Percentiles rank a stretch among this genome's conserved stretches.
Conservation (phyloP, 2,329 filamentous ascomycete genomes). For the Pseudopyrenochaeta lycopersici region DNA sequence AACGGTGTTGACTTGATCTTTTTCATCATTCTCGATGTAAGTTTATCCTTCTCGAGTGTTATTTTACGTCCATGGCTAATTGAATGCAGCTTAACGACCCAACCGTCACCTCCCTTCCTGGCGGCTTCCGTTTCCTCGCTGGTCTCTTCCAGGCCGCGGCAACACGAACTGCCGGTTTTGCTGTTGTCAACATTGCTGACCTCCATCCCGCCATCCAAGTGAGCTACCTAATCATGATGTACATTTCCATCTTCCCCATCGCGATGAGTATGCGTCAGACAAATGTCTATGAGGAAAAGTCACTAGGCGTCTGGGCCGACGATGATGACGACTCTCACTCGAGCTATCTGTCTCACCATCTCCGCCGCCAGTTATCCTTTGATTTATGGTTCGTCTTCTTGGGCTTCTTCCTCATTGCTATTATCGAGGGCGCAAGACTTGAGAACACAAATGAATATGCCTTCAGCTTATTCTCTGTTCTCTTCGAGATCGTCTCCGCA, state of each 20-base stretch:
- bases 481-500: slow-evolving; percentile 54
- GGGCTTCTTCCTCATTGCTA: slow-evolving; percentile 90
- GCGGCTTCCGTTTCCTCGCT: slow-evolving; percentile 80
- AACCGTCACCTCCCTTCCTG: slow-evolving; percentile 72
- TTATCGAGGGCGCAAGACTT: slow-evolving; percentile 81
- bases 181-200: slow-evolving; percentile 77
- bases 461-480: slow-evolving; percentile 59
- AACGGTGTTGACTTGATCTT: slow-evolving; percentile 89
- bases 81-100: slow-evolving; percentile 72
- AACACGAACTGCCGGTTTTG: slow-evolving; percentile 90
- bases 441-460: slow-evolving; percentile 65
- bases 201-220: slow-evolving; percentile 93
- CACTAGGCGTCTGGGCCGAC: slow-evolving; percentile 74
- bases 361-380: slow-evolving; percentile 93
- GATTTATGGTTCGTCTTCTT: slow-evolving; percentile 97
- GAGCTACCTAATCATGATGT: slow-evolving; percentile 99
- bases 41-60: slow-evolving; percentile 42
- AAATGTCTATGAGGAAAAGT: slow-evolving; percentile 95
- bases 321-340: slow-evolving; percentile 67
- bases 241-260: slow-evolving; percentile 96
- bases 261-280: slow-evolving; percentile 93
- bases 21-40: slow-evolving; percentile 89
- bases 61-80: slow-evolving; percentile 4
- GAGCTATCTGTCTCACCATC: slow-evolving; percentile 89
- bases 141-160: slow-evolving; percentile 90